Percentiles rank a stretch among this genome's conserved stretches.
These are phyloP conservation scores for Salmacisia buchloeana DNA, from an alignment of 1,284 basidiomycete species.

Conservation along the genomic window DNA sequence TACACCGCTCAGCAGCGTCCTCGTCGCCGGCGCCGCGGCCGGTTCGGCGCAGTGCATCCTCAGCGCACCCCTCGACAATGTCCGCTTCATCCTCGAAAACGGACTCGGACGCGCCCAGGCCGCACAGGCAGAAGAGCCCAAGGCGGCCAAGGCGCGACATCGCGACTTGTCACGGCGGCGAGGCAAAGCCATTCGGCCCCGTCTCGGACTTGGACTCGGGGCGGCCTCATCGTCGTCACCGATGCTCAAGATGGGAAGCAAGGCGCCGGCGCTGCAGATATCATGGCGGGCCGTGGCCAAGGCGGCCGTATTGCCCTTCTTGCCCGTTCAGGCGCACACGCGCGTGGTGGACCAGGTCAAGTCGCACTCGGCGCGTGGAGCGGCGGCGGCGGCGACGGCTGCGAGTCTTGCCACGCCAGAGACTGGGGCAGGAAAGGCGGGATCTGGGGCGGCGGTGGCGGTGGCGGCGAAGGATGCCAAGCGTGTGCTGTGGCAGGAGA, in stretches of 20 bases:
- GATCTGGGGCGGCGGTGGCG: background rate
- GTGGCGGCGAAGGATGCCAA: background rate
- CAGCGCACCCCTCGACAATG: conserved; percentile 53
- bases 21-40: conserved; percentile 46
- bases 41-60: conserved; percentile 52
- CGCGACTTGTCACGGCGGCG: background rate
- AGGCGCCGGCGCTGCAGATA: too few species aligned
- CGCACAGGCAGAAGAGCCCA: background rate
- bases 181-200: background rate
- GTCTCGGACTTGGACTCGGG: conserved; percentile 3
- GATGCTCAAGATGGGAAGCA: too few species aligned
- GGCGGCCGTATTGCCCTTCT: conserved; percentile 47
- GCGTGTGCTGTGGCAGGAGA: conserved; percentile 38
- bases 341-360: conserved; percentile 29
- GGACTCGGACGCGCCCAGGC: conserved; percentile 14
- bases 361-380: conserved; percentile 13
- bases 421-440: background rate
- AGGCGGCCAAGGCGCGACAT: background rate
- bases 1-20: conserved; percentile 39
- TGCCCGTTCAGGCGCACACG: conserved; percentile 25
- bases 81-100: conserved; percentile 49
- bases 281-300: conserved; percentile 43
- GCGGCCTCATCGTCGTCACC: background rate
- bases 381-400: background rate
- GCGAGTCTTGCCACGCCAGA: background rate